These are phyloP conservation scores for Crithidia acanthocephali DNA, from an alignment of 208 protist genomes.

Conservation along the genomic window DNA sequence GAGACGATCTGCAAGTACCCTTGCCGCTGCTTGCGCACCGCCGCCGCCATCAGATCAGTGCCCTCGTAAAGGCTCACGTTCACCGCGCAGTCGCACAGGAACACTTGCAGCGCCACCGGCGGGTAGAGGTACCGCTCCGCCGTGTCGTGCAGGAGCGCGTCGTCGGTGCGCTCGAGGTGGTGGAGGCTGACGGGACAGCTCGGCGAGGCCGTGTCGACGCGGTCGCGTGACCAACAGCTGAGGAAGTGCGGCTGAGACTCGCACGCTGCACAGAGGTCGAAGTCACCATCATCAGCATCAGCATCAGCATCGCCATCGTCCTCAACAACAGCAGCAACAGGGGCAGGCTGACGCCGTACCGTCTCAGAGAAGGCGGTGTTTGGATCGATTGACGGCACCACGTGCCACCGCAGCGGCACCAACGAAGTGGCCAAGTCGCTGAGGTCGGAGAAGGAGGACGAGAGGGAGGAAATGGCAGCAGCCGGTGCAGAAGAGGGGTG, in stretches of 20 bases:
- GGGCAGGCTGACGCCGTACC: neutral
- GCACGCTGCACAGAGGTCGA: constrained; percentile 27
- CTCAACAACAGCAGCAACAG: neutral
- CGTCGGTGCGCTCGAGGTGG: constrained; percentile 35
- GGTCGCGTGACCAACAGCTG: constrained; percentile 37
- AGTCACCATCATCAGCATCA: neutral
- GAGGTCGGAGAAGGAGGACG: constrained; percentile 39
- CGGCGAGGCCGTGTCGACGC: constrained; percentile 14
- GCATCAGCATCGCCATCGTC: neutral
- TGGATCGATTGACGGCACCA: constrained; percentile 4
- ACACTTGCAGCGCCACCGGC: constrained; percentile 42
- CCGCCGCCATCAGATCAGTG: constrained; percentile 43
- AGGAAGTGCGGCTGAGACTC: constrained; percentile 32
- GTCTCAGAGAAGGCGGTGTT: constrained; percentile 9
- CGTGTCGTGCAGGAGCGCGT: constrained; percentile 31
- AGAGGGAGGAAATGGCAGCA: constrained; percentile 6
- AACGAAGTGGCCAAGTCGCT: constrained; percentile 11
- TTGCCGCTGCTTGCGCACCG: constrained; percentile 34
- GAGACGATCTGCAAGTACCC: constrained; percentile 36
- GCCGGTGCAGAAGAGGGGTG: neutral
- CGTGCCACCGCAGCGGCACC: constrained; percentile 26
- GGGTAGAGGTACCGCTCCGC: constrained; percentile 35
- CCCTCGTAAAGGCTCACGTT: constrained; percentile 59
- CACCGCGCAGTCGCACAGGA: constrained; percentile 45
- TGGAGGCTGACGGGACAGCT: constrained; percentile 20